Conservation (phyloP, 495 filamentous ascomycete species). For the Hypomontagnella submonticulosa region DNA sequence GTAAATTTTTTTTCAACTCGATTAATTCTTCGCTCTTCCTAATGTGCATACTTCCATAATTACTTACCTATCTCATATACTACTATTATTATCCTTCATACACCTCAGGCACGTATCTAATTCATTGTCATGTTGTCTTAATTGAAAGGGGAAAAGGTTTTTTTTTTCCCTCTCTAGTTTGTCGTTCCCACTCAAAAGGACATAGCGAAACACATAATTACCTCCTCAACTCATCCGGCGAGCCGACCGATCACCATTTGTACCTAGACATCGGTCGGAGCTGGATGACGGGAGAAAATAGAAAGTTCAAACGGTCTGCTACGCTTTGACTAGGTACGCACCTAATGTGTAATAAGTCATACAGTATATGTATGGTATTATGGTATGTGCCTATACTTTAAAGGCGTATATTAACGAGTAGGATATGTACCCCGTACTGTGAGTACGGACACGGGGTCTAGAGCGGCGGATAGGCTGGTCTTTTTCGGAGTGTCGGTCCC, state of each 20-base stretch:
- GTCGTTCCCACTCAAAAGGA: constrained; percentile 4
- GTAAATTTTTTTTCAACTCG: constrained; percentile 20
- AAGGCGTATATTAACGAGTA: not conserved
- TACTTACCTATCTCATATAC: not conserved
- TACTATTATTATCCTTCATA: too few relatives aligned
- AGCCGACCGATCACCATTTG: constrained; percentile 22
- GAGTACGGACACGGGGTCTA: constrained; percentile 40
- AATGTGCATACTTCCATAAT: not conserved
- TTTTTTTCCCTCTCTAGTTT: constrained; percentile 1
- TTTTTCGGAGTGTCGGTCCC: constrained; percentile 44
- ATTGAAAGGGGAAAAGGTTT: constrained; percentile 8
- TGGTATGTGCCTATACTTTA: not conserved
- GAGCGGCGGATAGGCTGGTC: constrained; percentile 35
- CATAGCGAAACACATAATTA: not conserved
- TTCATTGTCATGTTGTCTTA: not conserved
- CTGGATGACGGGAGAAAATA: constrained; percentile 22
- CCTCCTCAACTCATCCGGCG: constrained; percentile 11
- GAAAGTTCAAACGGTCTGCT: constrained; percentile 9
- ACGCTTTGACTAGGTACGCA: constrained; percentile 23
- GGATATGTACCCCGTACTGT: constrained; percentile 24
- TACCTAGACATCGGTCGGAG: constrained; percentile 10
- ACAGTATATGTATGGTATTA: constrained; percentile 4
- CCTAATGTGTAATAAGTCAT: constrained; percentile 14
- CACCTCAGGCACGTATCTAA: not conserved
- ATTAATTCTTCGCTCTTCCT: constrained; percentile 3